Evolutionary conservation across 2,329 filamentous ascomycete species (phyloP).

Genomic region (Sclerotinia minor): DNA sequence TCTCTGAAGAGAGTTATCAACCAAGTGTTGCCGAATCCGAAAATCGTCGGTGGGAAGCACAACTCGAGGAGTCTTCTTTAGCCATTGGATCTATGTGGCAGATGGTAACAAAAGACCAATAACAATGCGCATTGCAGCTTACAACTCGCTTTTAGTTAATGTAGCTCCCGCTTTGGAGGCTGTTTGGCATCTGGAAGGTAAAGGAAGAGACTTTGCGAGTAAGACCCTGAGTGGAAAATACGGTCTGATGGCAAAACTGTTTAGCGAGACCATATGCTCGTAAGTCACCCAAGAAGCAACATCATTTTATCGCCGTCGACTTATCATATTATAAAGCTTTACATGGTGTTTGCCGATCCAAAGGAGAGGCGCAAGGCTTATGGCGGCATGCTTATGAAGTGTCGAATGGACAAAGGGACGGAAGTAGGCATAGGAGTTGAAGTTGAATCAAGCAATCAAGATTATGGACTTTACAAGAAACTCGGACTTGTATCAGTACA

Average conservation of each 20-base stretch:
- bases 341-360: constrained; percentile 9
- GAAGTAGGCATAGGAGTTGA: background rate
- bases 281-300: background rate
- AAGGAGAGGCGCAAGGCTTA: background rate
- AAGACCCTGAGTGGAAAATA: background rate
- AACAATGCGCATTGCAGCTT: background rate
- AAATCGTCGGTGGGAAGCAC: background rate
- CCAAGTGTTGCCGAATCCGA: background rate
- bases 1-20: background rate
- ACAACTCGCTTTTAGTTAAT: background rate
- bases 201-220: background rate
- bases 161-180: background rate
- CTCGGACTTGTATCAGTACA: constrained; percentile 7
- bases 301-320: background rate
- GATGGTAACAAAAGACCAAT: background rate
- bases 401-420: background rate
- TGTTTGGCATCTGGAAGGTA: constrained; percentile 2
- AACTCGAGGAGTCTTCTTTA: background rate
- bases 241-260: background rate
- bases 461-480: background rate
- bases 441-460: background rate
- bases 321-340: background rate
- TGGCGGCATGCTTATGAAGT: constrained; percentile 7
- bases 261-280: background rate
- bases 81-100: constrained; percentile 7